Conservation (phyloP, 164 flowering plant species). For the Buxus sempervirens region DNA sequence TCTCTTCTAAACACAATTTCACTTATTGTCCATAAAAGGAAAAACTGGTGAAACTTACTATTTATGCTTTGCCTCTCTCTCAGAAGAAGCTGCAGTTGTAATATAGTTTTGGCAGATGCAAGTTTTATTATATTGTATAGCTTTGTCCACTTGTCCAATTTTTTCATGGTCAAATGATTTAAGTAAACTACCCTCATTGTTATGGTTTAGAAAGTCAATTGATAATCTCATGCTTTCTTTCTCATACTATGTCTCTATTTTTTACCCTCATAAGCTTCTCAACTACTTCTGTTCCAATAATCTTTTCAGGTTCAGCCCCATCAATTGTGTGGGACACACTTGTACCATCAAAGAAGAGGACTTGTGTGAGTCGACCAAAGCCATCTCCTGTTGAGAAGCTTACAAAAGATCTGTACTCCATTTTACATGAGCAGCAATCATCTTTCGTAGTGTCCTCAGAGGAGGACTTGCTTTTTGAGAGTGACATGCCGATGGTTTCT, state of each 20-base stretch:
- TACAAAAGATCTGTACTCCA: slow-evolving; percentile 74
- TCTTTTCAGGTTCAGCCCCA: slow-evolving; percentile 71
- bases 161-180: neutral
- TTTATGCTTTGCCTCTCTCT: neutral
- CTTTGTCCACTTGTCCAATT: neutral
- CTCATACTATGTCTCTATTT: too few species aligned
- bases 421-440: slow-evolving; percentile 82
- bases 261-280: slow-evolving; percentile 1
- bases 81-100: neutral
- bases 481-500: slow-evolving; percentile 86
- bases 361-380: slow-evolving; percentile 70
- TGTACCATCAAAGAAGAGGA: slow-evolving; percentile 89
- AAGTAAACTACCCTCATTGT: neutral
- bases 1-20: too few species aligned
- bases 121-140: slow-evolving; percentile 6
- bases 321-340: slow-evolving; percentile 76
- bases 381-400: slow-evolving; percentile 93
- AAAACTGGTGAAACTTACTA: too few species aligned
- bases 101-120: too few species aligned
- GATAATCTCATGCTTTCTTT: too few species aligned
- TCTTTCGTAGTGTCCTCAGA: slow-evolving; percentile 73
- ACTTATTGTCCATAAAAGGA: too few species aligned
- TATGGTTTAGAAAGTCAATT: too few species aligned
- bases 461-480: slow-evolving; percentile 83
- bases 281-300: neutral